Evolutionary conservation across 306 rosid genomes (phyloP), one percentile per base, ranked within the genome.

Genomic region (Castanea sativa): DNA sequence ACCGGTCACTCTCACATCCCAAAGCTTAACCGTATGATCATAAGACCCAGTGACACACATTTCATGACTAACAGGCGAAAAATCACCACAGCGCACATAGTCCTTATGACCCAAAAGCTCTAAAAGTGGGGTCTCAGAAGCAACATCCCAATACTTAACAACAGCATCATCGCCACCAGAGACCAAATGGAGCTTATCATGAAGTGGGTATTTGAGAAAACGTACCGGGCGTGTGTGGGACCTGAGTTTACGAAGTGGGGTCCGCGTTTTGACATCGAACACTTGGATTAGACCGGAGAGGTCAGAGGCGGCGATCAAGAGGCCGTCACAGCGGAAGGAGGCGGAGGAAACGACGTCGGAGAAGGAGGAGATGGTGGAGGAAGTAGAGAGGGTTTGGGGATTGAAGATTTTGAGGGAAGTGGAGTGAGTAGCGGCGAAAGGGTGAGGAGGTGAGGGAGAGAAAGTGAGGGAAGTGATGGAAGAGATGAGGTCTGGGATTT

Each of bases 91-190:
- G 68, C 97, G 80, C 10, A 96, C 98, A 55, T 93, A 92, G 74
- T 95, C 99, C 84, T 83, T 88, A 76, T 95, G 98, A 32, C 96
- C 96, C 4, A 12, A 61, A 6, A 93, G 85, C 4, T 89, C 87
- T 2, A 74, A 56, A 1, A 93, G 4, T 1, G 87, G 71, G 1
- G 79, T 65, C 21, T 86, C 89, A 2, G 78, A 80, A 2, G 96
- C 91, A 21, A 91, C 98, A 58, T 96, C 99, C 98, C 99, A 92
- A 52, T 88, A 86, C 82, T 90, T 91, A 16, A 92, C 94, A 52
- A 93, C 61, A 0, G 93, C 90, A 53, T 95, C 99, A 25, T 95
- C 99, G 18, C 94, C 97, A n/a, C 88, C 99, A 58, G 99, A 95
- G 75, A 95, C 30, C 20, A 95, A 64, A 70, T 89, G 98, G 57